These are phyloP conservation scores for Rubia peregrina DNA, from an alignment of 305 asterid genomes.

Conservation along the genomic window DNA sequence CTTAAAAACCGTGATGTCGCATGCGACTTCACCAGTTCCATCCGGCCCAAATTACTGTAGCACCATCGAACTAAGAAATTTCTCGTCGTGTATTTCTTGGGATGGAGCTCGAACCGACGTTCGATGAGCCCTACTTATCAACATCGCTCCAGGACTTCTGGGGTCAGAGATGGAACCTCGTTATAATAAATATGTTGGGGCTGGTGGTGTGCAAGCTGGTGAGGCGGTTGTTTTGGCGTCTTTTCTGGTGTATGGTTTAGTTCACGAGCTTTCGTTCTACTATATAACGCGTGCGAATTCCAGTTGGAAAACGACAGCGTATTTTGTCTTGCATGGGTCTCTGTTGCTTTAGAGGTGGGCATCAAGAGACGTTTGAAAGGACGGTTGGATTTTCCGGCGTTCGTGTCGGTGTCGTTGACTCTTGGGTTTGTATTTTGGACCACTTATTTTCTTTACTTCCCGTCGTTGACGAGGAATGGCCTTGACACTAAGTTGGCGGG, in stretches of 20 bases:
- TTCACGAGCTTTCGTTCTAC: slow-evolving; percentile 62
- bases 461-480: slow-evolving; percentile 48
- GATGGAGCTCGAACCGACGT: background rate
- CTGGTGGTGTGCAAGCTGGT: slow-evolving; percentile 43
- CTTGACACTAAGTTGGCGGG: slow-evolving; percentile 36
- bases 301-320: background rate
- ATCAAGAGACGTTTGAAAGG: slow-evolving; percentile 21
- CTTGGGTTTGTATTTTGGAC: slow-evolving; percentile 47
- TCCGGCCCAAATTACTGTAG: too few species aligned
- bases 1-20: too few species aligned
- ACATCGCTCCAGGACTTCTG: slow-evolving; percentile 63
- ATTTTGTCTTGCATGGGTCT: slow-evolving; percentile 40
- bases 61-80: too few species aligned
- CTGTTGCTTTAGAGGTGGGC: slow-evolving; percentile 33
- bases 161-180: slow-evolving; percentile 75
- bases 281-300: slow-evolving; percentile 28
- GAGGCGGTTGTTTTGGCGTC: slow-evolving; percentile 32
- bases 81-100: background rate
- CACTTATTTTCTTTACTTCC: slow-evolving; percentile 56
- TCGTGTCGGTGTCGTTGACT: slow-evolving; percentile 39
- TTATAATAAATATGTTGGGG: slow-evolving; percentile 34
- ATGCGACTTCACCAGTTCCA: too few species aligned
- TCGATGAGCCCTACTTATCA: slow-evolving; percentile 46
- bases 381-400: slow-evolving; percentile 36
- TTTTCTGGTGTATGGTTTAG: slow-evolving; percentile 55